Conservation (phyloP, 2,329 filamentous ascomycete genomes). For the Gyromitra esculenta region DNA sequence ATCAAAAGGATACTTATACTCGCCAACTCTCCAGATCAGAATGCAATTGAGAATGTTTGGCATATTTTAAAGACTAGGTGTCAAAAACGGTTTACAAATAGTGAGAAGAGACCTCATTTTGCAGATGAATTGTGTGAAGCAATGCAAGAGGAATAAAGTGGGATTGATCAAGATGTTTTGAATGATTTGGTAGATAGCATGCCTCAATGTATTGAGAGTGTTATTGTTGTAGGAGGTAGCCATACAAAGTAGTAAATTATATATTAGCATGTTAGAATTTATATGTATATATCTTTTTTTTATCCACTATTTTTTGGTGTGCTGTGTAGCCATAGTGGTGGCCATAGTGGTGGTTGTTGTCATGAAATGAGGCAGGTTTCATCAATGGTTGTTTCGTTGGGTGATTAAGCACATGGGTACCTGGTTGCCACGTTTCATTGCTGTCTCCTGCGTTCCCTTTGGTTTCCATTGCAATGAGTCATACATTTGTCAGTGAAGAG, state of each 20-base stretch:
- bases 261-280: slow-evolving; percentile 1
- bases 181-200: slow-evolving; percentile 37
- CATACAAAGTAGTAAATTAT: slow-evolving; percentile 29
- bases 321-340: too few relatives aligned
- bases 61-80: slow-evolving; percentile 21
- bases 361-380: too few relatives aligned
- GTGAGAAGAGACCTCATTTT: slow-evolving; percentile 11
- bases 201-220: slow-evolving; percentile 23
- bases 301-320: background rate
- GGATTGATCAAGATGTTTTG: slow-evolving; percentile 12
- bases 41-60: slow-evolving; percentile 37
- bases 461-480: too few relatives aligned
- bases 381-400: too few relatives aligned
- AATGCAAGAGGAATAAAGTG: slow-evolving; percentile 28
- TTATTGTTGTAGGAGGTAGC: slow-evolving; percentile 23
- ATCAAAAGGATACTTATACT: slow-evolving; percentile 21
- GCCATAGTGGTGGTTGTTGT: too few relatives aligned
- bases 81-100: slow-evolving; percentile 18
- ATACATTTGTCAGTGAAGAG: too few relatives aligned
- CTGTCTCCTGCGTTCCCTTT: too few relatives aligned
- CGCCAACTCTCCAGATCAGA: slow-evolving; percentile 33
- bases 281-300: slow-evolving; percentile 11
- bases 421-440: too few relatives aligned
- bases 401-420: too few relatives aligned
- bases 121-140: slow-evolving; percentile 16